phyloP scores from a whole-genome alignment of 1,284 basidiomycete species.

The Retiboletus flavoniger region DNA sequence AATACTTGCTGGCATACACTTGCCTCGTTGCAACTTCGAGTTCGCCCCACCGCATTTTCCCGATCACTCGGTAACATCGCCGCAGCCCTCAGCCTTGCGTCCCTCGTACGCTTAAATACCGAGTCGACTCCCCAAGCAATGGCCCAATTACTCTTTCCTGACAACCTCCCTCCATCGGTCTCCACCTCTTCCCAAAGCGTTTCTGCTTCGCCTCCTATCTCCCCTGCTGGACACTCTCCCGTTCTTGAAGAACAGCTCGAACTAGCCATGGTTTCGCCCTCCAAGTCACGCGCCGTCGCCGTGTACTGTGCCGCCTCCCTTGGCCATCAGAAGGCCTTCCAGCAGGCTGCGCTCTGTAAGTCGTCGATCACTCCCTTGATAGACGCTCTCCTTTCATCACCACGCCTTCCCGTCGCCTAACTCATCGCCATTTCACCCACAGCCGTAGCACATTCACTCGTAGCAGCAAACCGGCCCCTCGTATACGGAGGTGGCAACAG shows the following conservation, averaged over 20 bases:
- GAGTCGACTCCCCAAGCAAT: background rate
- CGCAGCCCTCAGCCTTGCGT: slow-evolving; percentile 16
- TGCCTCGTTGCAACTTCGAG: slow-evolving; percentile 28
- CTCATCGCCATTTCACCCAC: slow-evolving; percentile 7
- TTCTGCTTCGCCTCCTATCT: background rate
- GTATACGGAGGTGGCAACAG: slow-evolving; percentile 85
- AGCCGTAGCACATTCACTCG: slow-evolving; percentile 78
- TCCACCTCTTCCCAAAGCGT: background rate
- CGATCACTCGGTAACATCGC: slow-evolving; percentile 4
- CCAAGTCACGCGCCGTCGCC: slow-evolving; percentile 50
- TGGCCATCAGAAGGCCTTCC: slow-evolving; percentile 61
- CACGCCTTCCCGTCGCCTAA: background rate
- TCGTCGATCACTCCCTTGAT: slow-evolving; percentile 17
- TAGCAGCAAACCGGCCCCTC: slow-evolving; percentile 59
- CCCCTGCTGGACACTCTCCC: background rate
- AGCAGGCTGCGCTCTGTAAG: slow-evolving; percentile 69
- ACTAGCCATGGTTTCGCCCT: slow-evolving; percentile 32
- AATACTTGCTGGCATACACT: background rate
- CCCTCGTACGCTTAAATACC: slow-evolving; percentile 30
- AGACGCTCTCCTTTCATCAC: background rate
- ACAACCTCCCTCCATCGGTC: slow-evolving; percentile 1
- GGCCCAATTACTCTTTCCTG: slow-evolving; percentile 12
- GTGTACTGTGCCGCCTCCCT: slow-evolving; percentile 80
- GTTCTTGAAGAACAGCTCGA: slow-evolving; percentile 15
- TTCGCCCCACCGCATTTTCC: slow-evolving; percentile 11